A percentile compares a stretch with the other conserved stretches of the same genome.
Conservation (phyloP, 2,329 filamentous ascomycete genomes). For the Didymella lethalis region DNA sequence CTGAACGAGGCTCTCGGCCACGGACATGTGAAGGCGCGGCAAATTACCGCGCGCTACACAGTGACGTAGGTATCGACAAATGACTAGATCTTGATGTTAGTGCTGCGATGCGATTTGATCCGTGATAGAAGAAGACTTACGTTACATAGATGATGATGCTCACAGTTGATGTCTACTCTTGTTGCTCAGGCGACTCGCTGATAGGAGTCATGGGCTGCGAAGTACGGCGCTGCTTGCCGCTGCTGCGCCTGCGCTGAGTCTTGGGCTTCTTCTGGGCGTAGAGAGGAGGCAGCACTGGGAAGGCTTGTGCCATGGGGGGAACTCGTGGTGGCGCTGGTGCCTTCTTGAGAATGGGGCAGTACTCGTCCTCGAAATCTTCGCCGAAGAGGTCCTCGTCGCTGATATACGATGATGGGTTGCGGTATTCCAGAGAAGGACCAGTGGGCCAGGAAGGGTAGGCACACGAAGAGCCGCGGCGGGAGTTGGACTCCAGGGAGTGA, state of each 20-base stretch:
- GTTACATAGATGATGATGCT: constrained; percentile 7
- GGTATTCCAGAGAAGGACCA: constrained; percentile 48
- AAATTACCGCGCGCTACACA: constrained; percentile 20
- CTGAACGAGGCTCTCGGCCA: constrained; percentile 8
- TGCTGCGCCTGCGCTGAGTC: constrained; percentile 52
- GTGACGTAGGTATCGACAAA: constrained; percentile 27
- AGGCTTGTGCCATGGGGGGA: constrained; percentile 46
- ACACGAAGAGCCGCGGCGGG: constrained; percentile 47
- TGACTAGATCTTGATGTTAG: constrained; percentile 31
- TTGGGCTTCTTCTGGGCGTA: constrained; percentile 53
- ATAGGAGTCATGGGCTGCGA: constrained; percentile 55
- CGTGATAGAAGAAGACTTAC: constrained; percentile 28
- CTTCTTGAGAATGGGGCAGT: constrained; percentile 48
- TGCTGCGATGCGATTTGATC: constrained; percentile 13
- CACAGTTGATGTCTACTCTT: constrained; percentile 41
- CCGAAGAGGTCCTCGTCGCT: constrained; percentile 53
- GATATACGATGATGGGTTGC: constrained; percentile 53
- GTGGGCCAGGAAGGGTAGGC: constrained; percentile 54
- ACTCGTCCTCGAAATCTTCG: constrained; percentile 48
- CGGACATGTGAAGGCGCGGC: constrained; percentile 21
- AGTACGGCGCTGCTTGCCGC: constrained; percentile 50
- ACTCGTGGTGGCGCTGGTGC: constrained; percentile 52
- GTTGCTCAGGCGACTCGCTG: constrained; percentile 50
- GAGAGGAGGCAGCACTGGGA: constrained; percentile 50
- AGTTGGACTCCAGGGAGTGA: constrained; percentile 41